These are phyloP conservation scores for Pyrenula aspistea DNA, from an alignment of 495 filamentous ascomycete species.

Conservation along the genomic window DNA sequence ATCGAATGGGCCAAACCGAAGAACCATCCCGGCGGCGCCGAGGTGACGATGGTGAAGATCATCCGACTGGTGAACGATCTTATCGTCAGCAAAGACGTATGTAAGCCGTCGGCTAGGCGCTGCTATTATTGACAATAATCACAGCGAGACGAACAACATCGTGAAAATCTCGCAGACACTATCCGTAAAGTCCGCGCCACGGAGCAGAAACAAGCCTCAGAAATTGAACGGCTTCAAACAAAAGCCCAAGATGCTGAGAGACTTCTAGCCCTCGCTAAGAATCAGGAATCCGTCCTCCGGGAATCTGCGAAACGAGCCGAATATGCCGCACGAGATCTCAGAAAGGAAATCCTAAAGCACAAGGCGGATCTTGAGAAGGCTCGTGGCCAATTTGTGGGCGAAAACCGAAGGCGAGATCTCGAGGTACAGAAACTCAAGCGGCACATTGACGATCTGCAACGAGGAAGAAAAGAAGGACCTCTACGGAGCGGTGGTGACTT, in stretches of 20 bases:
- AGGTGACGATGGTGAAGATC: constrained; percentile 67
- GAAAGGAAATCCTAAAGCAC: constrained; percentile 68
- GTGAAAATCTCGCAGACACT: constrained; percentile 67
- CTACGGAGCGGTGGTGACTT: constrained; percentile 32
- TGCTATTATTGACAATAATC: background rate
- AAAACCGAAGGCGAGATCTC: constrained; percentile 81
- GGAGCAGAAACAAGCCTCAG: constrained; percentile 54
- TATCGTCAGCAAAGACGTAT: constrained; percentile 69
- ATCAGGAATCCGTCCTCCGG: constrained; percentile 57
- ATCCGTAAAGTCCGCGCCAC: constrained; percentile 62
- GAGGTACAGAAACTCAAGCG: constrained; percentile 82
- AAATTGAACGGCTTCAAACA: constrained; percentile 51
- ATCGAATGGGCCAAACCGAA: constrained; percentile 80
- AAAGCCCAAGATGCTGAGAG: constrained; percentile 62
- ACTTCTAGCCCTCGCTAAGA: constrained; percentile 60
- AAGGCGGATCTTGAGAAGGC: constrained; percentile 72
- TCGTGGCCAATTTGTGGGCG: constrained; percentile 76
- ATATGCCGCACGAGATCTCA: constrained; percentile 50
- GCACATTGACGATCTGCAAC: constrained; percentile 49
- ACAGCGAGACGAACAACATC: constrained; percentile 79
- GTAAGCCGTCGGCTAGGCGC: constrained; percentile 18
- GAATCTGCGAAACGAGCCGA: constrained; percentile 62
- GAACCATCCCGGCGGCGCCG: constrained; percentile 47
- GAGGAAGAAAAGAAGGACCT: constrained; percentile 23
- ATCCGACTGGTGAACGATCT: constrained; percentile 92